These are phyloP conservation scores for Euphorbia tirucalli DNA, from an alignment of 345 rosid species.

Conservation along the genomic window DNA sequence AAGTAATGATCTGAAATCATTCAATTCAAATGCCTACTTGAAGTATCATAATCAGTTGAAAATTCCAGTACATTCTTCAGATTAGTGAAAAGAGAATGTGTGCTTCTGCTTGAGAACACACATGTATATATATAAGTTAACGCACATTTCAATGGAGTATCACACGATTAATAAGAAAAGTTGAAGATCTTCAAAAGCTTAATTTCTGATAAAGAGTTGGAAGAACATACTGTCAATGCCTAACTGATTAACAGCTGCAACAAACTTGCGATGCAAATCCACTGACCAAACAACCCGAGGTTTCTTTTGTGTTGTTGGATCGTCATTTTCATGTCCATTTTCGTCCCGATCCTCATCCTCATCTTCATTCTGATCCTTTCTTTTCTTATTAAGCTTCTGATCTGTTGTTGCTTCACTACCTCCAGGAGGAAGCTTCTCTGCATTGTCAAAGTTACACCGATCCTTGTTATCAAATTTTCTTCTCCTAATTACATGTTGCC, in stretches of 20 bases:
- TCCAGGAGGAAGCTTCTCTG: conserved; percentile 21
- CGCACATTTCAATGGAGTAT: no score
- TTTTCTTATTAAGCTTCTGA: conserved; percentile 28
- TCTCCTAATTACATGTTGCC: conserved; percentile 37
- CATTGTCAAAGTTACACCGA: conserved; percentile 15
- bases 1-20: no score
- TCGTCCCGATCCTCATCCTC: conserved; percentile 35
- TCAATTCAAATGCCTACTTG: no score
- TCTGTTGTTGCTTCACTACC: conserved; percentile 22
- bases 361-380: conserved; percentile 35
- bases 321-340: conserved; percentile 27
- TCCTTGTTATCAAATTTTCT: conserved; percentile 28
- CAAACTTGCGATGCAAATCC: conserved; percentile 35
- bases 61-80: no score
- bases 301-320: conserved; percentile 32
- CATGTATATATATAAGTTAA: no score
- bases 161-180: no score
- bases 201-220: conserved; percentile 1
- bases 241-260: conserved; percentile 33
- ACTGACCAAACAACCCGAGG: conserved; percentile 39
- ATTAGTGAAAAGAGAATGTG: no score
- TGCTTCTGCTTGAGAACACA: no score
- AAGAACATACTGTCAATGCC: conserved; percentile 35
- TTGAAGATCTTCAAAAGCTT: no score
- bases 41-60: no score